phyloP scores from a whole-genome alignment of 2,329 filamentous ascomycete genomes.

The Mycogone perniciosa region DNA sequence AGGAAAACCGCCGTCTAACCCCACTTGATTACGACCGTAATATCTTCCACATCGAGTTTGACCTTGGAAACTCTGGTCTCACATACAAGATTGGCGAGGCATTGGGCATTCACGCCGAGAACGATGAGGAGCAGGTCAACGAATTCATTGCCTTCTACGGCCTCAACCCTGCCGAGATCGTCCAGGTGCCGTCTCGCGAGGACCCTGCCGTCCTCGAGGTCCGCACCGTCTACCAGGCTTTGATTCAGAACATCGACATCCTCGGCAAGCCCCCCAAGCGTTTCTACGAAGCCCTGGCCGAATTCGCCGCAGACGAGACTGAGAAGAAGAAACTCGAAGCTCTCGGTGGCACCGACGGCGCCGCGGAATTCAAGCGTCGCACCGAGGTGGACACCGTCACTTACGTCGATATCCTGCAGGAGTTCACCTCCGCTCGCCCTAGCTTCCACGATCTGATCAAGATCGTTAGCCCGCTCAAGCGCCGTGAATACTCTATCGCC shows the following conservation, averaged over 20 bases:
- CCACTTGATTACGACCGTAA: constrained; percentile 88
- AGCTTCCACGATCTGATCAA: constrained; percentile 80
- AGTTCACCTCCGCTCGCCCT: constrained; percentile 85
- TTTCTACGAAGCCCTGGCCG: constrained; percentile 89
- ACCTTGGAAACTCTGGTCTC: constrained; percentile 82
- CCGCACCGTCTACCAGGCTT: constrained; percentile 85
- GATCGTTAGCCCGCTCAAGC: constrained; percentile 88
- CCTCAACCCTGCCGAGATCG: constrained; percentile 72
- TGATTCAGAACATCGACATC: constrained; percentile 91
- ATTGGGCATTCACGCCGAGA: constrained; percentile 92
- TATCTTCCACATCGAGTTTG: constrained; percentile 99
- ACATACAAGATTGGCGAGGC: constrained; percentile 97
- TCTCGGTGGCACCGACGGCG: constrained; percentile 72
- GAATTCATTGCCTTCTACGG: constrained; percentile 89
- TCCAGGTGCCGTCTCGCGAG: constrained; percentile 87
- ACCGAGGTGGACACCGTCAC: constrained; percentile 87
- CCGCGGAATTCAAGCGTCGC: constrained; percentile 85
- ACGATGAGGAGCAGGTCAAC: constrained; percentile 70
- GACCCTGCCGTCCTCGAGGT: constrained; percentile 69
- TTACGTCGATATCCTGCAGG: constrained; percentile 81
- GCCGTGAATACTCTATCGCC: constrained; percentile 97
- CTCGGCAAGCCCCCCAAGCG: constrained; percentile 95
- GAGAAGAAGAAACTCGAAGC: constrained; percentile 76
- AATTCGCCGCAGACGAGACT: constrained; percentile 74
- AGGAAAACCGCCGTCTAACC: constrained; percentile 92